A percentile compares a stretch with the other conserved stretches of the same genome.
Evolutionary conservation across 495 filamentous ascomycete species (phyloP).

Genomic region (Lindgomyces ingoldianus): DNA sequence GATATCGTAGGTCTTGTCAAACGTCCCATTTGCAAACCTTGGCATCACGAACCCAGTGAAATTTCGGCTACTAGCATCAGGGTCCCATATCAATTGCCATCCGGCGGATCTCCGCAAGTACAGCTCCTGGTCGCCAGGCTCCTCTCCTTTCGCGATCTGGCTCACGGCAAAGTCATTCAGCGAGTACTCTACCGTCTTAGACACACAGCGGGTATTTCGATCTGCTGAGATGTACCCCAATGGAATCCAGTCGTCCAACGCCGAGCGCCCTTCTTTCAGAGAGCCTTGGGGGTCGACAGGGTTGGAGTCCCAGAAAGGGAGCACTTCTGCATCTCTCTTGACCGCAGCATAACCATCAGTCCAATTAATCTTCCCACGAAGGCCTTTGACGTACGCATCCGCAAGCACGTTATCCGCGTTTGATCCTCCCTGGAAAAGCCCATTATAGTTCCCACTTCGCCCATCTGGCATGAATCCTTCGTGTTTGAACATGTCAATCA

Average conservation of each 20-base stretch:
- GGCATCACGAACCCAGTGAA: conserved; percentile 46
- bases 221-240: conserved; percentile 42
- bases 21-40: conserved; percentile 38
- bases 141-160: conserved; percentile 42
- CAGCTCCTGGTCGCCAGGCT: conserved; percentile 35
- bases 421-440: conserved; percentile 44
- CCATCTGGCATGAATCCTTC: conserved; percentile 46
- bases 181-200: conserved; percentile 44
- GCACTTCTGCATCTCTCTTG: conserved; percentile 43
- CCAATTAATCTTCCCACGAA: conserved; percentile 44
- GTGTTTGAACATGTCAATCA: conserved; percentile 45
- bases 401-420: conserved; percentile 48
- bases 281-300: conserved; percentile 35
- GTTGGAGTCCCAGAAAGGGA: conserved; percentile 40
- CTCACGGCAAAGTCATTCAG: conserved; percentile 45
- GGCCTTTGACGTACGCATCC: conserved; percentile 46
- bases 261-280: conserved; percentile 43
- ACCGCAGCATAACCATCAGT: conserved; percentile 44
- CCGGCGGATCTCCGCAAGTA: conserved; percentile 40
- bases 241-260: conserved; percentile 43
- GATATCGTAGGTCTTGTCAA: conserved; percentile 42
- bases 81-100: conserved; percentile 44
- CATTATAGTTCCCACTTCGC: conserved; percentile 43
- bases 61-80: conserved; percentile 28
- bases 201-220: conserved; percentile 37